Percentiles rank a stretch among this genome's conserved stretches.
phyloP scores from a whole-genome alignment of 1,139 yeast genomes.

The Wickerhamomyces sp. region DNA sequence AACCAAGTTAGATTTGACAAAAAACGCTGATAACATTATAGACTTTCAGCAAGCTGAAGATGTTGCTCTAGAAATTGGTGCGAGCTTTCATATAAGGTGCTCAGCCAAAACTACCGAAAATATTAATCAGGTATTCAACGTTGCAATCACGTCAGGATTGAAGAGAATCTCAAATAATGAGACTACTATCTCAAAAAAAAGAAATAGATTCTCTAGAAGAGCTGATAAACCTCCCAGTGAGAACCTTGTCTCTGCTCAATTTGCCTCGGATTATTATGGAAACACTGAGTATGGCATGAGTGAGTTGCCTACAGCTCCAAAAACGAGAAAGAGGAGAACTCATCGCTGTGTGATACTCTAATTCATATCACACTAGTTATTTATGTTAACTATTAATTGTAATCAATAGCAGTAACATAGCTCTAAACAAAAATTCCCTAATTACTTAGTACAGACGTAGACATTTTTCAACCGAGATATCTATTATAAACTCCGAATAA shows the following conservation, averaged over 20 bases:
- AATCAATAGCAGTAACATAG: too few relatives aligned
- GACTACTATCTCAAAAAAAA: slow-evolving; percentile 2
- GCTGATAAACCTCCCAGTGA: background rate
- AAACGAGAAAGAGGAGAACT: slow-evolving; percentile 3
- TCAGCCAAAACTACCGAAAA: slow-evolving; percentile 71
- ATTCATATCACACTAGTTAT: background rate
- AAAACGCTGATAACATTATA: slow-evolving; percentile 18
- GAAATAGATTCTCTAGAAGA: slow-evolving; percentile 1
- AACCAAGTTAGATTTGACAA: slow-evolving; percentile 56
- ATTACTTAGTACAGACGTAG: too few relatives aligned
- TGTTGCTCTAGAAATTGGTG: slow-evolving; percentile 64
- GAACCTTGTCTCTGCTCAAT: slow-evolving; percentile 1
- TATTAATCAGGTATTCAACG: slow-evolving; percentile 61
- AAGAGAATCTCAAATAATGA: slow-evolving; percentile 5
- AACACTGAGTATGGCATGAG: background rate
- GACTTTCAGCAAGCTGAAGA: slow-evolving; percentile 46
- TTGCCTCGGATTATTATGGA: background rate
- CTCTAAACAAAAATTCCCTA: too few relatives aligned
- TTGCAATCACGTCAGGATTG: slow-evolving; percentile 26
- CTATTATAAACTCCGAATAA: too few relatives aligned
- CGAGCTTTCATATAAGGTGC: slow-evolving; percentile 75
- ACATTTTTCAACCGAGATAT: too few relatives aligned
- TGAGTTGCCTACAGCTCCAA: background rate
- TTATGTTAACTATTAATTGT: background rate
- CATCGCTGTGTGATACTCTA: slow-evolving; percentile 8